Evolutionary conservation across 805 yeast species (phyloP), one percentile per base, ranked within the genome.

Genomic region (Saturnispora quitensis): DNA sequence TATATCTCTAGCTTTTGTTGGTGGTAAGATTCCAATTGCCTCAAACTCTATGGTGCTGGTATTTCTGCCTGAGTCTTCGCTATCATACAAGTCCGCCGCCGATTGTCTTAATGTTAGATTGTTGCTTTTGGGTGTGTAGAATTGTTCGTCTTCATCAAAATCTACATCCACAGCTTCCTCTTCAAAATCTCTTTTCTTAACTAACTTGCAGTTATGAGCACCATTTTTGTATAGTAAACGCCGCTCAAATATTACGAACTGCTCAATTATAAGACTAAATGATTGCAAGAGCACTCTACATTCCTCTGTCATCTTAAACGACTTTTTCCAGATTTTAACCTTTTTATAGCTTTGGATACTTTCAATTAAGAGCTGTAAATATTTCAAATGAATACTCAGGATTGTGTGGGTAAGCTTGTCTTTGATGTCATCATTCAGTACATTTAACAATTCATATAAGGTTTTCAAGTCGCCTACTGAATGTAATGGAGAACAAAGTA

Each of bases 201-300:
- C 6, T 36, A 36, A 15, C 6, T 12, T 5, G 20, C 12, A 6
- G 40, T n/a, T 18, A 17, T 20, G 17, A 10, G 13, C 27, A 3
- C 20, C 24, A 17, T 40, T 13, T 7, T 4, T 10, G 18, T 15
- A 5, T 15, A 28, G 27, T 25, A 27, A 18, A 28, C 35, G 34
- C 25, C 18, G 34, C 28, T 48, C 45, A 10, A 49, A 27, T 25
- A 13, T 20, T 15, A 20, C 13, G 13, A 48, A 9, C 18, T 49
- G 47, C 13, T 49, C 47, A 7, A 49, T 28, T 3, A 43, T 31
- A 12, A 50, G 38, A 18, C 36, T 36, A 27, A 44, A 22, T 17
- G 45, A 42, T 25, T 50, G 52, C 31, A 50, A 28, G 20, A 50
- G 12, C 20, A 50, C 28, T 22, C 52, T 35, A 40, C 48, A 50